Conservation (phyloP, 1,284 basidiomycete species). For the Cryptococcus deneoformans region DNA sequence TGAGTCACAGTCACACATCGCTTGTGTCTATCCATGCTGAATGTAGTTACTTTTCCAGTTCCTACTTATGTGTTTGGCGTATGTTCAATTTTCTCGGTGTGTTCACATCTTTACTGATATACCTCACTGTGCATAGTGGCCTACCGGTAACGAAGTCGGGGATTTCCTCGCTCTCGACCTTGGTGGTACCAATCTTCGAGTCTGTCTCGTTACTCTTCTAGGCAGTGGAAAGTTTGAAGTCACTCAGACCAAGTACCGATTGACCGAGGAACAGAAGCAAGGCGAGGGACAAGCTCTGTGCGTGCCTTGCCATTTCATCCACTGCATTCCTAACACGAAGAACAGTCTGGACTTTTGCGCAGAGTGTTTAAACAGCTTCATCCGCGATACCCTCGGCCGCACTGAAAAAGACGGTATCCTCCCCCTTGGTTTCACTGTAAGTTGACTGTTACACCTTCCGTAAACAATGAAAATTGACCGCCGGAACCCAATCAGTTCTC, state of each 20-base stretch:
- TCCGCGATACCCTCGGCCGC: constrained; percentile 61
- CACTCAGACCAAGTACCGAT: constrained; percentile 94
- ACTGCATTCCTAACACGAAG: not conserved
- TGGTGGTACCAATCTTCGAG: constrained; percentile 95
- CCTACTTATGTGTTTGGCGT: constrained; percentile 92
- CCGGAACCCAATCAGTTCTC: constrained; percentile 63
- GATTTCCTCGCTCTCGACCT: constrained; percentile 93
- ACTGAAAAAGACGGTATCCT: constrained; percentile 69
- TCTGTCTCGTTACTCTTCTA: constrained; percentile 90
- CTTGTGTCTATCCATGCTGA: not conserved
- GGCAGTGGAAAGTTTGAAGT: constrained; percentile 96
- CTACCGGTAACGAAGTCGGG: constrained; percentile 82
- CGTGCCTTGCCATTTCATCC: constrained; percentile 7
- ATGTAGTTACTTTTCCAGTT: constrained; percentile 56
- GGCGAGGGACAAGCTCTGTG: constrained; percentile 84
- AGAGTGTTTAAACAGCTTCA: constrained; percentile 85
- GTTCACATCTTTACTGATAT: not conserved
- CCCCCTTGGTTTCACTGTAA: constrained; percentile 88
- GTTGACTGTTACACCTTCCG: constrained; percentile 33
- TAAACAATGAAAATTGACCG: not conserved
- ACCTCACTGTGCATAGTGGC: constrained; percentile 58
- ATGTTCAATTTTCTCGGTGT: constrained; percentile 11
- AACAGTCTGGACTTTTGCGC: constrained; percentile 90
- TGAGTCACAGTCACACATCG: constrained; percentile 19
- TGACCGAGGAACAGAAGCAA: constrained; percentile 98